Evolutionary conservation across 176 grass and related monocot species (phyloP), one percentile per base, ranked within the genome.

Genomic region (Carex myosuroides): DNA sequence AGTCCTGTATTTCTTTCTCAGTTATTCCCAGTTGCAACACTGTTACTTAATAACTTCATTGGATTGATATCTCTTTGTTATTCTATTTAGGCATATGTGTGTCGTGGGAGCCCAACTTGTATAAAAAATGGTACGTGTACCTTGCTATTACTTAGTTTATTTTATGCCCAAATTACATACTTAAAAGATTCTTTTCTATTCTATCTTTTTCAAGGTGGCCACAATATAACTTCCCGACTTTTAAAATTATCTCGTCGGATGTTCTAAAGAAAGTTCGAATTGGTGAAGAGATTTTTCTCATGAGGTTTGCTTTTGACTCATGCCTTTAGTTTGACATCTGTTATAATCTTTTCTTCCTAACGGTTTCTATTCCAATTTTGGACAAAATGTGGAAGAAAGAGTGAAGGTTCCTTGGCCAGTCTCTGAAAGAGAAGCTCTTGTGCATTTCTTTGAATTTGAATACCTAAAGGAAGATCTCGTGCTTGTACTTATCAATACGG

Each of bases 381-480:
- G 90, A 90, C 86, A 64, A 74, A 89, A 88, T 94, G 91, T 85
- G 93, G 88, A 95, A 93, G 93, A 93, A 95, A 99, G 96, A 85
- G 79, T 95, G 93, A 95, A 99, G 87, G 91, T 95, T 90, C 93
- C 96, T 83, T 99, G 96, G 96, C 96, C 96, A 41, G 85, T 99
- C 80, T 94, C 96, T 55, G 89, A 99, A 58, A 93, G 96, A 91
- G 93, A 99, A 83, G 93, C 91, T 84, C 85, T 99, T 81, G 80
- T 99, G 20, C 96, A 99, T 82, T 99, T 90, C 87, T 99, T 94
- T 75, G 93, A 93, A 80, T 81, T 99, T 68, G 91, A 95, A 79
- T 99, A 92, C 85, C 83, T 94, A 64, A 86, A 95, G 85, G 96
- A 95, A 92, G 91, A 99, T 82, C 60, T 99, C n/a, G 85, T 99